Percentiles rank a stretch among this genome's conserved stretches.
Conservation (phyloP, 2,329 filamentous ascomycete genomes). For the Aspergillus intermedius region DNA sequence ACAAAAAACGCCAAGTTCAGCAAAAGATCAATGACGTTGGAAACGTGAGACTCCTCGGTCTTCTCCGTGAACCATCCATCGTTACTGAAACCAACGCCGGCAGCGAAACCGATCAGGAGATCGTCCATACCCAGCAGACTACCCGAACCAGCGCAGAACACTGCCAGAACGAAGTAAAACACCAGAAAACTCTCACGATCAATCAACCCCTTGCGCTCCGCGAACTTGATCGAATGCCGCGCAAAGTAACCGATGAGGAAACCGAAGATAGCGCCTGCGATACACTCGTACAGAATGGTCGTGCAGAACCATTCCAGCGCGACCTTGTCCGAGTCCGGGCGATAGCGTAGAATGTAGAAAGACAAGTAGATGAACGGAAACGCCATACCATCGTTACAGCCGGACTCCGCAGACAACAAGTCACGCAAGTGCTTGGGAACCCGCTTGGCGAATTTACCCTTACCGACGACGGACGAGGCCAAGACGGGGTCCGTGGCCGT, state of each 20-base stretch:
- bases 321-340: constrained; percentile 61
- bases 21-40: constrained; percentile 95
- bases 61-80: constrained; percentile 98
- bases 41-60: constrained; percentile 96
- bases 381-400: constrained; percentile 99
- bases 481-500: constrained; percentile 96
- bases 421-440: constrained; percentile 97
- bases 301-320: constrained; percentile 81
- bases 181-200: constrained; percentile 96
- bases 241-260: constrained; percentile 84
- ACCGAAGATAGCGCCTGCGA: constrained; percentile 85
- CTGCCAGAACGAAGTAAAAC: constrained; percentile 93
- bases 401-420: constrained; percentile 88
- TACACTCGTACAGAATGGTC: constrained; percentile 89
- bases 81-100: constrained; percentile 97
- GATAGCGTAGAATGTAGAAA: constrained; percentile 80
- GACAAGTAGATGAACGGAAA: constrained; percentile 96
- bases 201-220: constrained; percentile 78
- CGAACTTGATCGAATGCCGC: constrained; percentile 80
- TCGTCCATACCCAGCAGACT: constrained; percentile 89
- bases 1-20: constrained; percentile 98
- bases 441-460: constrained; percentile 96
- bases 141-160: constrained; percentile 92
- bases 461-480: constrained; percentile 95
- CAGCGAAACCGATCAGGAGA: constrained; percentile 86